These are phyloP conservation scores for Chenopodium berlandieri DNA, from an alignment of 148 eudicot genomes.

Conservation along the genomic window DNA sequence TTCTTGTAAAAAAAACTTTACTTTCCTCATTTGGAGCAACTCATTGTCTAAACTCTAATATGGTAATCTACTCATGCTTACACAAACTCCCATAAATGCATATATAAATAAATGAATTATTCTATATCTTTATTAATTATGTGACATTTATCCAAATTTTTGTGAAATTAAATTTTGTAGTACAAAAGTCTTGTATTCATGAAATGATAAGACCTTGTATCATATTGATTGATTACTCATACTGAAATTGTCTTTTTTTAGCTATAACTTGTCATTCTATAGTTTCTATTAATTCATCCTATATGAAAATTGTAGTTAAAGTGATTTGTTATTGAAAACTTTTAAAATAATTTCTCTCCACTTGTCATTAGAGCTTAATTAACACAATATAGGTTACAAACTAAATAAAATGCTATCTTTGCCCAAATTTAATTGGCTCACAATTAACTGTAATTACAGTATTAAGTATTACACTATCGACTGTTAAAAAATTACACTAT, in stretches of 20 bases:
- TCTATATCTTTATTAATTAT: not conserved
- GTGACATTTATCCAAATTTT: not conserved
- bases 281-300: not conserved
- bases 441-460: not conserved
- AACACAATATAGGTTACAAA: too few relatives aligned
- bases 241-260: too few relatives aligned
- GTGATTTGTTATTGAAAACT: too few relatives aligned
- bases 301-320: too few relatives aligned
- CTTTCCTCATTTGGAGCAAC: slow-evolving; percentile 30
- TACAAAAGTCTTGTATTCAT: not conserved
- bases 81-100: slow-evolving; percentile 18
- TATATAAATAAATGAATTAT: not conserved
- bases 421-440: too few relatives aligned
- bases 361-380: not conserved
- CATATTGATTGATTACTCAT: too few relatives aligned
- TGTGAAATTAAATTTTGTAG: not conserved
- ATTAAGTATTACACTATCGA: too few relatives aligned
- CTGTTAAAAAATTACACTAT: not conserved
- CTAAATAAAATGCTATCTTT: too few relatives aligned
- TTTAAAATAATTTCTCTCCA: not conserved
- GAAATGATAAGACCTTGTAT: not conserved
- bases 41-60: slow-evolving; percentile 15
- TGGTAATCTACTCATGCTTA: slow-evolving; percentile 21
- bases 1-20: not conserved
- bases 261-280: not conserved